These are phyloP conservation scores for Rhizopus microsporus DNA, from an alignment of 371 early-diverging fungal genomes.

Conservation along the genomic window DNA sequence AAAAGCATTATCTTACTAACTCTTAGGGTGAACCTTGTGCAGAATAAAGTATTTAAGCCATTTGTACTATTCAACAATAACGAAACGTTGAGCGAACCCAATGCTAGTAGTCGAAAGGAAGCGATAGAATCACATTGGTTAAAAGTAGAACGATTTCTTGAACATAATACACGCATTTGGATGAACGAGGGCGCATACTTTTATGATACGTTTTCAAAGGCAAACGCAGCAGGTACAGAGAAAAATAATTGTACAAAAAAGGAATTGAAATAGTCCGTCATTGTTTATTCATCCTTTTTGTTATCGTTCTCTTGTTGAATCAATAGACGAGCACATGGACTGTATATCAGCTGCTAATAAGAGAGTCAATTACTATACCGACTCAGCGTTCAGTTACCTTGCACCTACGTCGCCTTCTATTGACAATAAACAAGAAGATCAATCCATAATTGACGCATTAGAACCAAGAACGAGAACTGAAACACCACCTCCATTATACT, in stretches of 20 bases:
- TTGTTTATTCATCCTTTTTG: not conserved
- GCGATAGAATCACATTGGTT: constrained; percentile 33
- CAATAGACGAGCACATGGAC: not conserved
- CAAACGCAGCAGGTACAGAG: constrained; percentile 11
- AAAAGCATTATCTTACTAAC: not conserved
- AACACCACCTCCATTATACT: constrained; percentile 10
- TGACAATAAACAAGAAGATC: not conserved
- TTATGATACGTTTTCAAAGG: not conserved
- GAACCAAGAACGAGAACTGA: constrained; percentile 8
- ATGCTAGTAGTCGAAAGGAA: constrained; percentile 3
- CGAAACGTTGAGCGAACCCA: no score
- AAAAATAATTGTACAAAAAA: not conserved
- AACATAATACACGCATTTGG: constrained; percentile 44
- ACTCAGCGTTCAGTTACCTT: not conserved
- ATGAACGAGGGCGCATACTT: constrained; percentile 13
- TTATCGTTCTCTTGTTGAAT: not conserved
- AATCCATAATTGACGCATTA: not conserved
- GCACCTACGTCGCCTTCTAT: not conserved
- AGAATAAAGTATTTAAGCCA: constrained; percentile 7
- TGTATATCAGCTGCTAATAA: no score
- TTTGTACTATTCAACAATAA: constrained; percentile 11
- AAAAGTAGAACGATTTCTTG: constrained; percentile 34
- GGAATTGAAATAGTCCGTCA: not conserved
- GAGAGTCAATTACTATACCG: no score
- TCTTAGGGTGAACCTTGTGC: not conserved